These are phyloP conservation scores for Panaeolus papilionaceus DNA, from an alignment of 768 basidiomycete genomes.

Conservation along the genomic window DNA sequence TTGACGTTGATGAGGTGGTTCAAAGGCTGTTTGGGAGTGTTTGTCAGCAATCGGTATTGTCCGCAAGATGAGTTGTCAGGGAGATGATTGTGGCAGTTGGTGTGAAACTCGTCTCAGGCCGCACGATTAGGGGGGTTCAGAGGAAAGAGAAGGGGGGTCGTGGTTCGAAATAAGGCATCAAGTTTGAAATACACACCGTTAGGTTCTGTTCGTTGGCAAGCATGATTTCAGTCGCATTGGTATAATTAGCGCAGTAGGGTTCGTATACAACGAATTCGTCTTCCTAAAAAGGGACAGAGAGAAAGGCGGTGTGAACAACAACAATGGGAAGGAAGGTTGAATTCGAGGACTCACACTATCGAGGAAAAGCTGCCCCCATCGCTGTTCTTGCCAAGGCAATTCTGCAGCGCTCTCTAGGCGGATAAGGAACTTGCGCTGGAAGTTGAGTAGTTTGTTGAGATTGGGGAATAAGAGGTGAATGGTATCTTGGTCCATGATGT, in stretches of 20 bases:
- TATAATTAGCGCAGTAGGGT: constrained; percentile 96
- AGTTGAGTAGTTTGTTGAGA: constrained; percentile 93
- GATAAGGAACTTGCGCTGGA: constrained; percentile 94
- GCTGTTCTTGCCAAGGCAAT: constrained; percentile 81
- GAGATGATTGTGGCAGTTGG: constrained; percentile 33
- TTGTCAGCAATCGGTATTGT: constrained; percentile 43
- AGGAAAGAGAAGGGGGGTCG: constrained; percentile 21
- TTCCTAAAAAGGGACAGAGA: constrained; percentile 72
- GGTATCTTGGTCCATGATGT: constrained; percentile 91
- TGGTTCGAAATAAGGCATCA: constrained; percentile 26
- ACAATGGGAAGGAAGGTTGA: constrained; percentile 51
- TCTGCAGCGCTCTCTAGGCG: constrained; percentile 87
- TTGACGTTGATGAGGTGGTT: constrained; percentile 89
- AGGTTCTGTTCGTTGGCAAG: constrained; percentile 87
- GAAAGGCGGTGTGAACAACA: constrained; percentile 36
- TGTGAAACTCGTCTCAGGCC: constrained; percentile 31
- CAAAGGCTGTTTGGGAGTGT: constrained; percentile 62
- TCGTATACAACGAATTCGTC: constrained; percentile 96
- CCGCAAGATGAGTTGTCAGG: constrained; percentile 43
- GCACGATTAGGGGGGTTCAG: constrained; percentile 15
- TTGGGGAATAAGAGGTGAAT: constrained; percentile 96
- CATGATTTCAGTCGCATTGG: constrained; percentile 85
- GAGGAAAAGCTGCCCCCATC: constrained; percentile 87
- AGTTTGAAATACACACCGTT: constrained; percentile 59
- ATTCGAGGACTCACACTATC: constrained; percentile 69